Evolutionary conservation across 2,329 filamentous ascomycete species (phyloP), one percentile per base, ranked within the genome.

Genomic region (Aspergillus japonicus): DNA sequence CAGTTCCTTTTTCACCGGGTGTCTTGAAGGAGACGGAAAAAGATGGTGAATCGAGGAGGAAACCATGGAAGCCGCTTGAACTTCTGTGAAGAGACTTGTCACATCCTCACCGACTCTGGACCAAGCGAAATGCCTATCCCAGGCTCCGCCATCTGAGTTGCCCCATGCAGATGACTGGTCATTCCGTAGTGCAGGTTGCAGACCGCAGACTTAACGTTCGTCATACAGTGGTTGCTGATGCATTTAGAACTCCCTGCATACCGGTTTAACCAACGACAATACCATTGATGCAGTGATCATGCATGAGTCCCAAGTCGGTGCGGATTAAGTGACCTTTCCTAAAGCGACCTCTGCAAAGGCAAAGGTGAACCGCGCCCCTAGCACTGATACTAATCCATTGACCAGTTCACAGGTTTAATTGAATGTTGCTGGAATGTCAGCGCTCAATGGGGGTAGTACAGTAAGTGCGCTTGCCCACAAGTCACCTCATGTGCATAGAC

Each of bases 81-180:
- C 6, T 12, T 23, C 19, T 12, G 39, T 24, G 19, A 23, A 5
- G 44, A 47, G 47, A 55, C 44, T 48, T 5, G 53, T 55, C 53
- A 55, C 35, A 48, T 55, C 53, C 56, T 57, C 56, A 57, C 56
- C 56, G 49, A 57, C 56, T 51, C 39, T 57, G 35, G 35, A 29
- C 24, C 23, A 47, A 19, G n/a, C 31, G n/a, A 6, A 29, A n/a
- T 53, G n/a, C 39, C 39, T 10, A 16, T 47, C 23, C 24, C 56
- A 19, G 29, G 42, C 10, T 35, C 33, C 48, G 24, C 29, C 39
- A 19, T 16, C 44, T 57, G 29, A 44, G 33, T 21, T 33, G 21
- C 35, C 23, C 26, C 29, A 58, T 58, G 56, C 56, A 54, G 50
- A 49, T 54, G 42, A 58, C 56, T 33, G 29, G n/a, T 54, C 56